Evolutionary conservation across 176 grass and related monocot species (phyloP).

Genomic region (Pontederia paniculata): DNA sequence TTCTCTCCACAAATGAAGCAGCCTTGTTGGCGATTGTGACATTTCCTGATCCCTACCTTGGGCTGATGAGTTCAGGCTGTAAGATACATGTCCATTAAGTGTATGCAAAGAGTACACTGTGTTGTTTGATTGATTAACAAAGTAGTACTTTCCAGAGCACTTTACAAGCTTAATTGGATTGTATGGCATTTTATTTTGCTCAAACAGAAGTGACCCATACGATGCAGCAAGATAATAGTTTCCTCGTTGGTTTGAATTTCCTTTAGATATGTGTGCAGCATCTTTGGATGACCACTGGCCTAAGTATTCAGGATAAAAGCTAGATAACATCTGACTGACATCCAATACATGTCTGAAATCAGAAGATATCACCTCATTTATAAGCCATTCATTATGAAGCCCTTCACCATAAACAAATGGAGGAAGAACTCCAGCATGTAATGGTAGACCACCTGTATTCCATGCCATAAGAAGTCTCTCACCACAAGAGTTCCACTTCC

Average conservation of each 20-base stretch:
- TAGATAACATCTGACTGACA: slow-evolving; percentile 36
- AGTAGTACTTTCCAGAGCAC: slow-evolving; percentile 32
- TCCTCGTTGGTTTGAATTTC: slow-evolving; percentile 30
- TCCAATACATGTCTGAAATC: slow-evolving; percentile 55
- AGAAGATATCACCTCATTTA: slow-evolving; percentile 61
- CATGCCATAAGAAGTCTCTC: slow-evolving; percentile 51
- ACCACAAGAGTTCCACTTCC: slow-evolving; percentile 17
- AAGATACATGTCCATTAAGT: not conserved
- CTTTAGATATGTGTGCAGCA: not conserved
- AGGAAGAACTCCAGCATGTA: slow-evolving; percentile 58
- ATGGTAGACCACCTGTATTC: slow-evolving; percentile 38
- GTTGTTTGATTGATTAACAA: slow-evolving; percentile 30
- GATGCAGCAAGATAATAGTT: slow-evolving; percentile 49
- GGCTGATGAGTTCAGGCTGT: not conserved
- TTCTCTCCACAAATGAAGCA: slow-evolving; percentile 13
- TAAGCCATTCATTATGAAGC: slow-evolving; percentile 41
- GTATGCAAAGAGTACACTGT: not conserved
- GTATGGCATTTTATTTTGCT: slow-evolving; percentile 9
- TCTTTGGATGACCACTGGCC: not conserved
- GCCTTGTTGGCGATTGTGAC: not conserved
- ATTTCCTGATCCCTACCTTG: not conserved
- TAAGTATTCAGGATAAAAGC: slow-evolving; percentile 38
- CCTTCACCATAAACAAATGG: slow-evolving; percentile 61
- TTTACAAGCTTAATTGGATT: slow-evolving; percentile 39
- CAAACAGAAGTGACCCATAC: slow-evolving; percentile 54